A percentile compares a stretch with the other conserved stretches of the same genome.
These are phyloP conservation scores for Oryza coarctata DNA, from an alignment of 176 grass and related monocot species.

Conservation along the genomic window DNA sequence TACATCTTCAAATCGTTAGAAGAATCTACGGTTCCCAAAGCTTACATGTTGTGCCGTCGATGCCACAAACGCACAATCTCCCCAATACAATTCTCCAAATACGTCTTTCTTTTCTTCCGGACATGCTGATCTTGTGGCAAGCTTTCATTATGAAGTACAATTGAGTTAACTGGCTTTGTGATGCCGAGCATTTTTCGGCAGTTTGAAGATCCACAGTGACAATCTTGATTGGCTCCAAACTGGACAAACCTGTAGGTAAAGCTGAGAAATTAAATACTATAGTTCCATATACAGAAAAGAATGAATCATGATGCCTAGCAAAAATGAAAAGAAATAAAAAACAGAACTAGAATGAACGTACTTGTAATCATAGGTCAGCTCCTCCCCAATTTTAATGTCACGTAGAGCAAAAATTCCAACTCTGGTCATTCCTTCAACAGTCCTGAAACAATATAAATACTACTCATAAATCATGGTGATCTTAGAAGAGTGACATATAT, in stretches of 20 bases:
- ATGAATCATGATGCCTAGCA: conserved; percentile 12
- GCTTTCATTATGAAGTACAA: conserved; percentile 38
- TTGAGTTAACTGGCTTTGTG: conserved; percentile 10
- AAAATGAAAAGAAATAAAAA: neutral
- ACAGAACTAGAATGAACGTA: conserved; percentile 43
- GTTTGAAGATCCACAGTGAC: conserved; percentile 83
- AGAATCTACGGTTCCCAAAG: neutral
- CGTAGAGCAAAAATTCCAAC: conserved; percentile 88
- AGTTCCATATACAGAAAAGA: conserved; percentile 21
- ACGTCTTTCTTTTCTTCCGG: conserved; percentile 52
- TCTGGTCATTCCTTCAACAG: conserved; percentile 87
- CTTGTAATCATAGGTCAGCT: conserved; percentile 96
- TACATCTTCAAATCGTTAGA: neutral
- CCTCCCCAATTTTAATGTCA: conserved; percentile 82
- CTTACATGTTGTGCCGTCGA: conserved; percentile 49
- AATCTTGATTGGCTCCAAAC: conserved; percentile 88
- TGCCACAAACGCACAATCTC: conserved; percentile 65
- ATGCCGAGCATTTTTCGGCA: conserved; percentile 83
- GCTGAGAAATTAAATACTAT: conserved; percentile 33
- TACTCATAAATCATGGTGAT: conserved; percentile 29
- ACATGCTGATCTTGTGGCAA: conserved; percentile 33
- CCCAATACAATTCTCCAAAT: conserved; percentile 57
- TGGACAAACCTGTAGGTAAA: conserved; percentile 82
- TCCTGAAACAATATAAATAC: conserved; percentile 63
- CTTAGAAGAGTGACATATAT: conserved; percentile 22